A percentile compares a stretch with the other conserved stretches of the same genome.
phyloP scores from a whole-genome alignment of 2,329 filamentous ascomycete species.

The Neocucurbitaria cava region DNA sequence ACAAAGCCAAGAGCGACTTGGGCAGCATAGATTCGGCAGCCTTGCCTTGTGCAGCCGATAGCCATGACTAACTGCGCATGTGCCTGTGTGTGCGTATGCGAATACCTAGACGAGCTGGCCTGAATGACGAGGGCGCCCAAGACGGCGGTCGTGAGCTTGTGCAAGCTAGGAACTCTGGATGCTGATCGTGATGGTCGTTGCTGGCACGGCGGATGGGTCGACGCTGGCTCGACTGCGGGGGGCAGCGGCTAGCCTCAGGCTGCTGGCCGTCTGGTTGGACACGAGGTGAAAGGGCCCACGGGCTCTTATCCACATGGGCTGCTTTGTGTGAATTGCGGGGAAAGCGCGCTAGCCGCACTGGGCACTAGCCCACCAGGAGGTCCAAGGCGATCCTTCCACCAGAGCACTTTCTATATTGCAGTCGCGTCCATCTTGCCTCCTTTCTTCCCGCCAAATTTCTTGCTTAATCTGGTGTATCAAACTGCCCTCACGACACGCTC shows the following conservation, averaged over 20 bases:
- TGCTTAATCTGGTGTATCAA: slow-evolving; percentile 12
- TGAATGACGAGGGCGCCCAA: slow-evolving; percentile 9
- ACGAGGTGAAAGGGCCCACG: slow-evolving; percentile 7
- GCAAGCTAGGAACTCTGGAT: slow-evolving; percentile 19
- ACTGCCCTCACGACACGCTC: slow-evolving; percentile 18
- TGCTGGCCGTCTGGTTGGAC: slow-evolving; percentile 17
- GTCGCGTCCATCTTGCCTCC: slow-evolving; percentile 23
- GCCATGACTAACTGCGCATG: background rate
- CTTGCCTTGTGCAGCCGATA: background rate
- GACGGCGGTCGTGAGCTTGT: slow-evolving; percentile 25
- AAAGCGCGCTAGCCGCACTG: slow-evolving; percentile 30
- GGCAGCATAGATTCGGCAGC: background rate
- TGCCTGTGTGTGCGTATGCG: background rate
- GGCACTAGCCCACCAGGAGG: slow-evolving; percentile 19
- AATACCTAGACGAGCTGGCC: too few relatives aligned
- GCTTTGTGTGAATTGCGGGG: slow-evolving; percentile 46
- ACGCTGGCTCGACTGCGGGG: slow-evolving; percentile 22
- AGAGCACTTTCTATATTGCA: slow-evolving; percentile 33
- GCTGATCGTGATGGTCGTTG: slow-evolving; percentile 30
- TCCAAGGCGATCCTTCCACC: slow-evolving; percentile 17
- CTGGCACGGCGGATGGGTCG: slow-evolving; percentile 27
- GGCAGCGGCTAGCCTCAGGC: slow-evolving; percentile 20
- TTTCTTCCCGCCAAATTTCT: slow-evolving; percentile 8
- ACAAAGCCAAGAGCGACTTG: background rate
- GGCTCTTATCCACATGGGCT: slow-evolving; percentile 26